Base-by-base conservation (phyloP, 2,329 filamentous ascomycete genomes). In the Diaporthe ilicicola region DNA sequence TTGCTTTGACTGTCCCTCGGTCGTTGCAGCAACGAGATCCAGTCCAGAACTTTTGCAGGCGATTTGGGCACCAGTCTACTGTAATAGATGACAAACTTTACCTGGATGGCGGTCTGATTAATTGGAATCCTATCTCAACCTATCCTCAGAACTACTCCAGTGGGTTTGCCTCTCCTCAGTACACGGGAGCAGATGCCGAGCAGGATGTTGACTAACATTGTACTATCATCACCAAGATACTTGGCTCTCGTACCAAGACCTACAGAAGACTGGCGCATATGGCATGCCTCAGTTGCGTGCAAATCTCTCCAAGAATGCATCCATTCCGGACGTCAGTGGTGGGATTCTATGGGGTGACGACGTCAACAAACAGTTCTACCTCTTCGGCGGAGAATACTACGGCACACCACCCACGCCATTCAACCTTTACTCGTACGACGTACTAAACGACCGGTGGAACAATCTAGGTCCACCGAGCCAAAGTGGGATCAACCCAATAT, bases 351-450 rank as follows among this genome's bases (percentile, higher is more conserved):
- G 89, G 89, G 82, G 84, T 9, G 90, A 92, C 76, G 81, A 85
- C 32, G 82, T 89, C 48, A 92, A 92, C 79, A 90, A 91, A 76
- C 83, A 85, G 53, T 85, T 92, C 62, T 91, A 90, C 76, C 81
- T 89, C 2, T 92, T 87, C 75, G 90, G 90, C 13, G 90, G 90
- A 55, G 87, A 91, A 73, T 88, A 85, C 74, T 77, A 78, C 70
- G 76, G 75, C 17, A 76, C 81, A 34, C 76, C 81, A 2, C 86
- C 88, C 0, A 79, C 82, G 46, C 77, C 83, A 0, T 86, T 87
- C 67, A 79, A 79, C 27, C 83, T 91, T 34, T 89, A 87, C 79
- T 81, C 83, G 6, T 92, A 90, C 78, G 90, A 92, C 74, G 82
- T 86, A 7, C 75, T 90, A 42, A 80, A 87, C 69, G 80, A 91